Base-by-base conservation (phyloP, 495 filamentous ascomycete genomes). In the Cetradonia linearis region DNA sequence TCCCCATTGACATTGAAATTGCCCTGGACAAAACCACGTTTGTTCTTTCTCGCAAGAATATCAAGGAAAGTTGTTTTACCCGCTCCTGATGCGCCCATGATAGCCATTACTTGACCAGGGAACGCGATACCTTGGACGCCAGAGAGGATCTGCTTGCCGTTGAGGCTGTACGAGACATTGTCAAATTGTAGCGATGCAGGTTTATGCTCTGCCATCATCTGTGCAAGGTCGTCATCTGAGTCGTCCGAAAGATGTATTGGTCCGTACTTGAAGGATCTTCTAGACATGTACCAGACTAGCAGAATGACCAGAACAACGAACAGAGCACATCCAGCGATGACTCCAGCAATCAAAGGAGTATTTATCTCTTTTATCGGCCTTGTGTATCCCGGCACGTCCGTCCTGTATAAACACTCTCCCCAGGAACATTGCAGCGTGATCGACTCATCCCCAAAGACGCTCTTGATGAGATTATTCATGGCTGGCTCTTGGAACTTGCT, bases 1-100 rank as follows among this genome's bases (percentile, higher is more conserved):
- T 96, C 89, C 37, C 93, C 93, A 67, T 98, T 97, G 55, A 98
- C 85, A 66, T 86, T 95, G 67, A 97, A 95, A 56, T 95, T 79
- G 23, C 93, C 93, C 5, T 79, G 74, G 3, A 88, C 83, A 6
- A 76, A 67, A 36, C 93, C 93, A 27, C 89, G 83, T 73, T 99
- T 99, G 72, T 97, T 99, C 79, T 99, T 99, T 58, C 91, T 83
- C 20, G 94, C 94, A 9, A 99, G 78, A 59, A 99, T 94, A 72
- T 99, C 94, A 34, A 99, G 75, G 72, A 97, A 99, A 0, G 91
- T 95, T 1, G 92, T 97, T 73, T 99, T 99, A 56, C 93, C 93
- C 28, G 93, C 93, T 10, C 93, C 93, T 5, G 94, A 97, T 13
- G 93, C 91, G 42, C 93, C 93, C 92, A 99, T 97, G 69, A 99